Evolutionary conservation across 148 eudicot genomes (phyloP).

Genomic region (Vaccinium macrocarpon): DNA sequence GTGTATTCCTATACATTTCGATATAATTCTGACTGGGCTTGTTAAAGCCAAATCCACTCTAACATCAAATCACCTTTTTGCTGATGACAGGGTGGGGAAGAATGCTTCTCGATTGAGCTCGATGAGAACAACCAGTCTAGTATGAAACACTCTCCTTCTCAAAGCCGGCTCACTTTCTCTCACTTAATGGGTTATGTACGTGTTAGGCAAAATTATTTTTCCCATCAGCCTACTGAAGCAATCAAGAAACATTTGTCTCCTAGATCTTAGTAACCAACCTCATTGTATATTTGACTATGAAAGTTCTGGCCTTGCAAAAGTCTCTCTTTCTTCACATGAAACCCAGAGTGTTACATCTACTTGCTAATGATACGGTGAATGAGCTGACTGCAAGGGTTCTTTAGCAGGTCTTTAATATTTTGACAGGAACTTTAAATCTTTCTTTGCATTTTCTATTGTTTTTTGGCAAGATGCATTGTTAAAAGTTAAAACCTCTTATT

Average conservation of each 20-base stretch:
- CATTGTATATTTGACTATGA: background rate
- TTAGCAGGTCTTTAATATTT: too few species aligned
- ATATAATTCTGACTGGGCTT: background rate
- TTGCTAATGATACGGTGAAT: too few species aligned
- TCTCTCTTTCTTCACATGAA: background rate
- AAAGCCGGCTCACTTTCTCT: slow-evolving; percentile 75
- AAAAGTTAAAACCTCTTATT: too few species aligned
- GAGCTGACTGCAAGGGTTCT: too few species aligned
- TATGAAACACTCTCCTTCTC: slow-evolving; percentile 90
- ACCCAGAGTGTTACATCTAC: too few species aligned
- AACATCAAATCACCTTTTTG: background rate
- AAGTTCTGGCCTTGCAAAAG: slow-evolving; percentile 2
- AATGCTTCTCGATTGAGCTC: slow-evolving; percentile 78
- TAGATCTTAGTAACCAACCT: background rate
- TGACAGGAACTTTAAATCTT: too few species aligned
- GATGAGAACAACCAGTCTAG: slow-evolving; percentile 84
- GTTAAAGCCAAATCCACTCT: background rate
- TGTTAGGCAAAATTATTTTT: slow-evolving; percentile 70
- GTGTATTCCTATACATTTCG: background rate
- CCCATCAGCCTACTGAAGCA: slow-evolving; percentile 56
- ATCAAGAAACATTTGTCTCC: slow-evolving; percentile 62
- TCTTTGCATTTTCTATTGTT: too few species aligned
- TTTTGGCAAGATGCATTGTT: too few species aligned
- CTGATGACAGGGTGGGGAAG: slow-evolving; percentile 80
- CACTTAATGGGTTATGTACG: slow-evolving; percentile 69